Evolutionary conservation across 805 yeast genomes (phyloP).

Genomic region (Candida fluviatilis): DNA sequence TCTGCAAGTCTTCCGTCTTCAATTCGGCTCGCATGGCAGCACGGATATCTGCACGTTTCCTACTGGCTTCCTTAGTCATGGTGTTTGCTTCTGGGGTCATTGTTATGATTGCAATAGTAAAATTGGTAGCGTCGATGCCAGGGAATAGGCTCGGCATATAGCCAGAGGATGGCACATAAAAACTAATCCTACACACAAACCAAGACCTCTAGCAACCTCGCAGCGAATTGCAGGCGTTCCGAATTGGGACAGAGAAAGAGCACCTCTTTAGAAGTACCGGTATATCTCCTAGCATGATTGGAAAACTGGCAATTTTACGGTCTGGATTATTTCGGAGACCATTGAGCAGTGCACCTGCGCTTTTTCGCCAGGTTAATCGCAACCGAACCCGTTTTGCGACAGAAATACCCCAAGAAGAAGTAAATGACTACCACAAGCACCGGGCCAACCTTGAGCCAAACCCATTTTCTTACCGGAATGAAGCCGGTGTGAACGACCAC

Average conservation of each 20-base stretch:
- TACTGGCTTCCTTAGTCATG: background rate
- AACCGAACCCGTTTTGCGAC: slow-evolving; percentile 23
- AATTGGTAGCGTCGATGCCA: slow-evolving; percentile 1
- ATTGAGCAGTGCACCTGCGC: background rate
- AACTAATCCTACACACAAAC: too few relatives aligned
- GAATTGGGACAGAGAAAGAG: too few relatives aligned
- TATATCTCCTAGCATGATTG: background rate
- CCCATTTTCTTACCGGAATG: slow-evolving; percentile 20
- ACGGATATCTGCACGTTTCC: background rate
- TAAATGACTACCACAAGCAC: slow-evolving; percentile 14
- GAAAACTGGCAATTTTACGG: background rate
- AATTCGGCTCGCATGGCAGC: slow-evolving; percentile 1
- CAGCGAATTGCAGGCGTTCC: too few relatives aligned
- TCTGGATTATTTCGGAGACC: background rate
- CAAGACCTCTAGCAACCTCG: background rate
- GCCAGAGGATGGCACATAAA: too few relatives aligned
- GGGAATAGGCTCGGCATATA: background rate
- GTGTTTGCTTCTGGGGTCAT: background rate
- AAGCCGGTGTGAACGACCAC: slow-evolving; percentile 22
- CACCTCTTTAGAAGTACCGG: too few relatives aligned
- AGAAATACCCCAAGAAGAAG: slow-evolving; percentile 36
- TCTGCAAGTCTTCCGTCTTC: background rate
- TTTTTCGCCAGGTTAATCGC: slow-evolving; percentile 2
- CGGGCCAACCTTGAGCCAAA: slow-evolving; percentile 8
- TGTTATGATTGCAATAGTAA: background rate